Evolutionary conservation across 768 basidiomycete genomes (phyloP).

Genomic region (Kwoniella dejecticola): DNA sequence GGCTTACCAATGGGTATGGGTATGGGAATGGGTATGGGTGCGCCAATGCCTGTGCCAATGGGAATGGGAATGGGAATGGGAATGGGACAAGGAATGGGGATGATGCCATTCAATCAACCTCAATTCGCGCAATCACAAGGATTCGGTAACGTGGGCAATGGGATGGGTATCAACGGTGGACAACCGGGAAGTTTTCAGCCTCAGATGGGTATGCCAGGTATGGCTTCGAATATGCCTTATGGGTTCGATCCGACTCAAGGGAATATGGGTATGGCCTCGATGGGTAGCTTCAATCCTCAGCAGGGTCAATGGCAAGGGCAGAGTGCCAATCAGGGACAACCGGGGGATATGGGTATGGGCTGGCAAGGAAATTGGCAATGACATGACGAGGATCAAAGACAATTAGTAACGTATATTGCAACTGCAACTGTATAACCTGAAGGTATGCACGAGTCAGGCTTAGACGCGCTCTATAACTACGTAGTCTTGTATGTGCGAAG

Average conservation of each 20-base stretch:
- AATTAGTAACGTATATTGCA: too few relatives aligned
- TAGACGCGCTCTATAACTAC: too few relatives aligned
- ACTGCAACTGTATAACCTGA: too few relatives aligned
- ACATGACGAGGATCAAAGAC: neutral
- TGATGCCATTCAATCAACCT: too few relatives aligned
- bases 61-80: conserved; percentile 1
- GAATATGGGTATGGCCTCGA: conserved; percentile 14
- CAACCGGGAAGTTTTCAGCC: too few relatives aligned
- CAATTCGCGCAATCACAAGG: too few relatives aligned
- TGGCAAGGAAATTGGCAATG: conserved; percentile 17
- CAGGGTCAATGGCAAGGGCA: neutral
- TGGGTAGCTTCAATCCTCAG: neutral
- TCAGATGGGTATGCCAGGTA: neutral
- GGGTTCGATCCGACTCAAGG: neutral
- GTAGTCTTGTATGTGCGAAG: too few relatives aligned
- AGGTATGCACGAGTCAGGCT: too few relatives aligned
- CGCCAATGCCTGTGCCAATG: neutral
- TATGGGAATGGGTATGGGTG: conserved; percentile 6
- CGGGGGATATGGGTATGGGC: conserved; percentile 10
- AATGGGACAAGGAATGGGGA: neutral
- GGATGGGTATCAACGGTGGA: too few relatives aligned
- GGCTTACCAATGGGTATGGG: conserved; percentile 20
- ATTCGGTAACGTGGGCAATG: too few relatives aligned
- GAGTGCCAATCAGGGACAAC: neutral
- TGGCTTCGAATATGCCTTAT: neutral